Conservation (phyloP, 805 yeast genomes). For the Teunomyces barrocoloradensis region DNA sequence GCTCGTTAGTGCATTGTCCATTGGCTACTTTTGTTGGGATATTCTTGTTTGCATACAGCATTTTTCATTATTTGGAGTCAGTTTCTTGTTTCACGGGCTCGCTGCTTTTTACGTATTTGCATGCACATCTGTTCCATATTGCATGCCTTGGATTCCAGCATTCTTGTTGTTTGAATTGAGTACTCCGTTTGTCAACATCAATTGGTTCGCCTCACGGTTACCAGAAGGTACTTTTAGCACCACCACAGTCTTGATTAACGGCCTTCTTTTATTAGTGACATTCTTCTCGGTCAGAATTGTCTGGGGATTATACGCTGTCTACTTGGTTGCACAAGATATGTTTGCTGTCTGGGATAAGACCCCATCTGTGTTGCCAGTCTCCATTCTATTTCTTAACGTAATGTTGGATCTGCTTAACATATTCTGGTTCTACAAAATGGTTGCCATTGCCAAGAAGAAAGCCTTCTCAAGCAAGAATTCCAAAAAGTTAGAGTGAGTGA, state of each 20-base stretch:
- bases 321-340: conserved; percentile 47
- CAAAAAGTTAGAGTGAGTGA: conserved; percentile 1
- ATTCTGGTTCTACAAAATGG: conserved; percentile 88
- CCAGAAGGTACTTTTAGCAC: conserved; percentile 65
- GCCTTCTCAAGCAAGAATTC: conserved; percentile 4
- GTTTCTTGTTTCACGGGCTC: conserved; percentile 79
- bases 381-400: conserved; percentile 57
- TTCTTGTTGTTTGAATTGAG: conserved; percentile 85
- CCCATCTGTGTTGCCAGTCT: conserved; percentile 46
- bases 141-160: conserved; percentile 77
- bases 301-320: conserved; percentile 84
- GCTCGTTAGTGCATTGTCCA: conserved; percentile 65
- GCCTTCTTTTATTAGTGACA: conserved; percentile 60
- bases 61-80: conserved; percentile 70
- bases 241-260: conserved; percentile 60
- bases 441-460: conserved; percentile 64
- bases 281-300: conserved; percentile 78
- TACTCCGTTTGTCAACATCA: conserved; percentile 91
- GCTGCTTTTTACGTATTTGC: conserved; percentile 77
- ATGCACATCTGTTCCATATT: conserved; percentile 65
- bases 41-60: conserved; percentile 61
- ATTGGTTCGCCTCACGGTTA: conserved; percentile 84
- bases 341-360: conserved; percentile 41
- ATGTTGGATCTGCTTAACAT: conserved; percentile 68
- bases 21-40: conserved; percentile 95